phyloP scores from a whole-genome alignment of 768 basidiomycete species.

The Terana coerulea region DNA sequence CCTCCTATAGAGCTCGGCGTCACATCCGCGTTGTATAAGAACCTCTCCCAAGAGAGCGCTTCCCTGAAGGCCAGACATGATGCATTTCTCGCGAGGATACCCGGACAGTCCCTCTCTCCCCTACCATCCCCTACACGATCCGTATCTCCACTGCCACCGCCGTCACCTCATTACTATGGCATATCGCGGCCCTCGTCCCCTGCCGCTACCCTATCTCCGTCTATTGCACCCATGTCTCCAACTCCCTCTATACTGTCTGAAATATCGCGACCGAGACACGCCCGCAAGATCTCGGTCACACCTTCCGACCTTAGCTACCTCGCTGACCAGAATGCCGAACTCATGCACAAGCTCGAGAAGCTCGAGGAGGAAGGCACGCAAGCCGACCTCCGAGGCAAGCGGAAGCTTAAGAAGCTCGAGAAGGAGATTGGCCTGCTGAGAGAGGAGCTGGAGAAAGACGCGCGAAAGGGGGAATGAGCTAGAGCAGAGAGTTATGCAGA shows the following conservation, averaged over 20 bases:
- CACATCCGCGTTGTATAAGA: conserved; percentile 67
- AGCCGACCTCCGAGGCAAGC: conserved; percentile 64
- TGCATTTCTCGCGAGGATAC: conserved; percentile 62
- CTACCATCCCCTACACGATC: conserved; percentile 21
- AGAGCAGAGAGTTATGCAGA: conserved; percentile 55
- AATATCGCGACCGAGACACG: conserved; percentile 8
- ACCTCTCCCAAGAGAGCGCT: conserved; percentile 64
- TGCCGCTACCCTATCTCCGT: neutral
- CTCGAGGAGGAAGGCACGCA: conserved; percentile 67
- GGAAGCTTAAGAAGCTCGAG: conserved; percentile 68
- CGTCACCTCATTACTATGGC: conserved; percentile 14
- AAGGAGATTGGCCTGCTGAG: conserved; percentile 73
- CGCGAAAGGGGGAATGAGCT: conserved; percentile 66
- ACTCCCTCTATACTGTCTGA: conserved; percentile 1
- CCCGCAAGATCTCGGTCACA: conserved; percentile 56
- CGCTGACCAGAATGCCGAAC: conserved; percentile 81
- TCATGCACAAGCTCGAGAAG: conserved; percentile 69
- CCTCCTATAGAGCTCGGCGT: conserved; percentile 52
- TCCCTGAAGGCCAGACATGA: conserved; percentile 70
- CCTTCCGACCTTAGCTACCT: conserved; percentile 66
- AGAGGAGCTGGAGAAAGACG: conserved; percentile 74
- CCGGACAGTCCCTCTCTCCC: conserved; percentile 19
- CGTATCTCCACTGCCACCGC: conserved; percentile 5
- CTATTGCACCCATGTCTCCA: conserved; percentile 1
- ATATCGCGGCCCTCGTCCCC: conserved; percentile 12